These are phyloP conservation scores for Yamadazyma kanchanaburiensis DNA, from an alignment of 1,139 yeast genomes.

Conservation along the genomic window DNA sequence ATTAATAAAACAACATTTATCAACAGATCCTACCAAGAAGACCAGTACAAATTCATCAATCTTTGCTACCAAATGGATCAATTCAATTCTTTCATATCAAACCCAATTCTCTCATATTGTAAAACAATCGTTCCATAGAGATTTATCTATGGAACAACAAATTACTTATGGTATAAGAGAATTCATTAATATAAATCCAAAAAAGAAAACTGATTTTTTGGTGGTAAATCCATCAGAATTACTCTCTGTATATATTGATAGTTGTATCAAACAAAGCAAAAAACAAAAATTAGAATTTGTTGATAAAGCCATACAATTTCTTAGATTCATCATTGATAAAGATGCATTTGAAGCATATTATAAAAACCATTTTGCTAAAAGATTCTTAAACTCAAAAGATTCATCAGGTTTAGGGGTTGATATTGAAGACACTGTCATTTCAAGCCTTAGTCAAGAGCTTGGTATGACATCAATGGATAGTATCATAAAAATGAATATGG, in stretches of 20 bases:
- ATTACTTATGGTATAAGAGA: constrained; percentile 62
- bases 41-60: constrained; percentile 11
- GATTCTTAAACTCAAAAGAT: constrained; percentile 58
- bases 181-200: constrained; percentile 45
- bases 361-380: constrained; percentile 84
- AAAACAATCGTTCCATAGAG: constrained; percentile 44
- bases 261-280: constrained; percentile 53
- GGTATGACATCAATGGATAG: constrained; percentile 80
- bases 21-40: constrained; percentile 9
- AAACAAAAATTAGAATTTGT: constrained; percentile 36
- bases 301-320: constrained; percentile 55
- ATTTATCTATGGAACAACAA: constrained; percentile 50
- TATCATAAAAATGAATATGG: constrained; percentile 86
- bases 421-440: constrained; percentile 67
- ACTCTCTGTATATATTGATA: constrained; percentile 74
- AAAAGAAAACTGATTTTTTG: constrained; percentile 7
- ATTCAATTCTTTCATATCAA: constrained; percentile 52
- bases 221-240: constrained; percentile 61
- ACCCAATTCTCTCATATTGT: constrained; percentile 50
- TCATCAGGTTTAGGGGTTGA: constrained; percentile 34
- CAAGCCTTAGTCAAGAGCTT: constrained; percentile 70
- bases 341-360: constrained; percentile 86
- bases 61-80: constrained; percentile 72
- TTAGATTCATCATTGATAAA: constrained; percentile 73
- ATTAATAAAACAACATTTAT: constrained; percentile 20